Conservation (phyloP, 352 stramenopile species). For the Globisporangium orthogonon region DNA sequence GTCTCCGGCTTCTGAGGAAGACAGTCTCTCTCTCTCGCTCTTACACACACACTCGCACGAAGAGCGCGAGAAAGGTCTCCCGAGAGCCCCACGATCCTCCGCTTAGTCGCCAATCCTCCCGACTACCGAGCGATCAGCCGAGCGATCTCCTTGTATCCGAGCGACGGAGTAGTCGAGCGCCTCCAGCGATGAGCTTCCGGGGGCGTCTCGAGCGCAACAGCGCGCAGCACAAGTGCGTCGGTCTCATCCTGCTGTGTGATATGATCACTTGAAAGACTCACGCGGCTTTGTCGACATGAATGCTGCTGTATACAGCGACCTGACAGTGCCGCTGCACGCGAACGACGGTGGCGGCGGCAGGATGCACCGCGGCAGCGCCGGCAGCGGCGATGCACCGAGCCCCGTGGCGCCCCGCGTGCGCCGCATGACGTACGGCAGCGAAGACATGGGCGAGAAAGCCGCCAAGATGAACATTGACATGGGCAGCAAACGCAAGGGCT, state of each 20-base stretch:
- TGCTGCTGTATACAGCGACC: slow-evolving; percentile 11
- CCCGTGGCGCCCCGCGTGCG: slow-evolving; percentile 28
- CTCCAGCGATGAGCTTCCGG: slow-evolving; percentile 1
- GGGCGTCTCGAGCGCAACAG: neutral
- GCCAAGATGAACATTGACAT: slow-evolving; percentile 67
- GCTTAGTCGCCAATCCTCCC: neutral
- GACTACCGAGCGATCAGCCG: neutral
- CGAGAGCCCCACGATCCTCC: too few species aligned
- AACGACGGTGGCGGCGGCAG: slow-evolving; percentile 6
- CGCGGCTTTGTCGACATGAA: neutral
- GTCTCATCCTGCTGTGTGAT: neutral
- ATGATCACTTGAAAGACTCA: neutral
- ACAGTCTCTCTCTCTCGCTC: too few species aligned
- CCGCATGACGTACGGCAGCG: slow-evolving; percentile 43
- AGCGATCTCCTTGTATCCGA: neutral
- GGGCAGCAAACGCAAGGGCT: slow-evolving; percentile 41
- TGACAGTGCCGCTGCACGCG: slow-evolving; percentile 26
- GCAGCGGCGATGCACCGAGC: slow-evolving; percentile 14
- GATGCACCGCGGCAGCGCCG: slow-evolving; percentile 6
- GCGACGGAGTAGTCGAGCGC: neutral
- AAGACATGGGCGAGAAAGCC: slow-evolving; percentile 53
- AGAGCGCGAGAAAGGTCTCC: too few species aligned
- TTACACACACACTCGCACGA: too few species aligned
- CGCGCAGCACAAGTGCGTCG: neutral
- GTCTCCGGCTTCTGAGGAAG: too few species aligned